A percentile compares a stretch with the other conserved stretches of the same genome.
Evolutionary conservation across 176 grass and related monocot genomes (phyloP).

Genomic region (Bromus sterilis): DNA sequence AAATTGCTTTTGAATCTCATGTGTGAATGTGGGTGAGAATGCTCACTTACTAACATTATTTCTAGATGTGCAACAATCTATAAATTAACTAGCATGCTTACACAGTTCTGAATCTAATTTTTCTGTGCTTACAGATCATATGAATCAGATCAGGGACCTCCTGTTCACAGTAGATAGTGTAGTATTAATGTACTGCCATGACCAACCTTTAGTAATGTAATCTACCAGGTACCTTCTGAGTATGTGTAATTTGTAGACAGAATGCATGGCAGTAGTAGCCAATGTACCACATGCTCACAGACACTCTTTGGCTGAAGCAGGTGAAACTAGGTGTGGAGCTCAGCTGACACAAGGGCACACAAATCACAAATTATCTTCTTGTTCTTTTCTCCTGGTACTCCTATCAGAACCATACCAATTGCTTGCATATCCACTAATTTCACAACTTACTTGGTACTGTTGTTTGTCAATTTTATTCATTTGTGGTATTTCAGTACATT

Average conservation of each 20-base stretch:
- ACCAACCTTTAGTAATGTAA: no score
- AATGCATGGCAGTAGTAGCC: neutral
- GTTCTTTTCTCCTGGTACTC: no score
- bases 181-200: no score
- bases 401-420: no score
- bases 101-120: conserved; percentile 28
- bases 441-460: neutral
- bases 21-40: conserved; percentile 13
- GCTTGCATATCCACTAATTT: no score
- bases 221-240: neutral
- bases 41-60: conserved; percentile 2
- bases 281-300: neutral
- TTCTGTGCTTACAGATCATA: neutral
- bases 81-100: conserved; percentile 48
- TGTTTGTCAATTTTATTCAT: neutral
- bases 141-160: neutral
- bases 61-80: conserved; percentile 17
- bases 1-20: neutral
- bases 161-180: no score
- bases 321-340: no score
- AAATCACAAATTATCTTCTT: no score
- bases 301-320: neutral
- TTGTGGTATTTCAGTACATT: neutral
- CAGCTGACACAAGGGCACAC: no score
- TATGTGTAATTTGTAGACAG: neutral